Conservation (phyloP, 73 alveolate genomes). For the Paramecium biaurelia region DNA sequence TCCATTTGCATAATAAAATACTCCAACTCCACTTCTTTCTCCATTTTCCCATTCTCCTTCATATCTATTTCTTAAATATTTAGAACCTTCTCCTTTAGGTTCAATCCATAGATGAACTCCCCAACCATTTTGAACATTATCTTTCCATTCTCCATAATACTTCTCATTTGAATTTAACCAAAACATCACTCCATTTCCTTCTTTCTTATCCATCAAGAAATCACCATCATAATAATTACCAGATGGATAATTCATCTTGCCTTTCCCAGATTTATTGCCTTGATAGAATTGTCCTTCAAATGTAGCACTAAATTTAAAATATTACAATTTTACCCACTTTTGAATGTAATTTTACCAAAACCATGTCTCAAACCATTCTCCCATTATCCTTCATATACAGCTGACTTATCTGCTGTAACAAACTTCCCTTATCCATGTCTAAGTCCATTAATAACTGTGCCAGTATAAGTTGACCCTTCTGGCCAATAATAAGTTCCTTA, state of each 20-base stretch:
- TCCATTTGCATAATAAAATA: slow-evolving; percentile 96
- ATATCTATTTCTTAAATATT: slow-evolving; percentile 96
- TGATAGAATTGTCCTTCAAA: slow-evolving; percentile 92
- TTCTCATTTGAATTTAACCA: slow-evolving; percentile 94
- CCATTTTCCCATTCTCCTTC: slow-evolving; percentile 98
- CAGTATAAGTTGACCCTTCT: slow-evolving; percentile 67
- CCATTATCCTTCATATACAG: slow-evolving; percentile 89
- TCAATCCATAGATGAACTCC: slow-evolving; percentile 99
- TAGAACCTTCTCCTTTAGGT: slow-evolving; percentile 85
- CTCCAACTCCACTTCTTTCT: slow-evolving; percentile 97
- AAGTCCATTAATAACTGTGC: slow-evolving; percentile 82
- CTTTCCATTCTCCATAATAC: slow-evolving; percentile 98
- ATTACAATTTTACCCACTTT: slow-evolving; percentile 70
- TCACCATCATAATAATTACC: slow-evolving; percentile 97
- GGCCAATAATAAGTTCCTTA: slow-evolving; percentile 61
- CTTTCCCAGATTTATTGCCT: slow-evolving; percentile 93
- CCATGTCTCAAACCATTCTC: slow-evolving; percentile 91
- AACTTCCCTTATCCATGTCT: slow-evolving; percentile 86
- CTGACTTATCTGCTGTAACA: slow-evolving; percentile 70
- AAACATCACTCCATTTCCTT: slow-evolving; percentile 96
- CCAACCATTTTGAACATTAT: slow-evolving; percentile 92
- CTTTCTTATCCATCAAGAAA: slow-evolving; percentile 85
- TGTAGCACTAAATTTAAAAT: slow-evolving; percentile 54
- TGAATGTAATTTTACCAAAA: slow-evolving; percentile 80
- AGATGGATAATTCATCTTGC: slow-evolving; percentile 90